Evolutionary conservation across 345 rosid species (phyloP).

Genomic region (Aethionema arabicum): DNA sequence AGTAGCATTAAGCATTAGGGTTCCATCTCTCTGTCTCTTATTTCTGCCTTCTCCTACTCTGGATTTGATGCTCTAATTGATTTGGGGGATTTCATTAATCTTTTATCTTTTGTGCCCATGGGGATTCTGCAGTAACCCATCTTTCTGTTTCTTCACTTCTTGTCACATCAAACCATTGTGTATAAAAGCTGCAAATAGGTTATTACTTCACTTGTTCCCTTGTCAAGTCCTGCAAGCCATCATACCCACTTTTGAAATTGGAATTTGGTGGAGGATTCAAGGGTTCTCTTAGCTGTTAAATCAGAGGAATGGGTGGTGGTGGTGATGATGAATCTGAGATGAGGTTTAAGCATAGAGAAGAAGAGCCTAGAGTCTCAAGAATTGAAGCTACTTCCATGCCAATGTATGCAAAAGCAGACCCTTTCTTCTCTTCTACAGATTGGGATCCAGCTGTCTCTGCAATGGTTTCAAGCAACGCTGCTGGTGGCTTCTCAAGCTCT

Average conservation of each 20-base stretch:
- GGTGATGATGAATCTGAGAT: conserved; percentile 44
- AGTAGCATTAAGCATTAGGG: conserved; percentile 43
- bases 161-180: conserved; percentile 14
- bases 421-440: conserved; percentile 70
- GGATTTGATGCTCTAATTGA: conserved; percentile 69
- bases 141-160: conserved; percentile 50
- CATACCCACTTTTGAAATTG: conserved; percentile 36
- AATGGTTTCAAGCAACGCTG: conserved; percentile 37
- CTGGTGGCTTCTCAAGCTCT: conserved; percentile 35
- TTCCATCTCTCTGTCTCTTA: conserved; percentile 19
- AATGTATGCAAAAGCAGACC: conserved; percentile 45
- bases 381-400: conserved; percentile 44
- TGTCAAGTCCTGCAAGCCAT: conserved; percentile 65
- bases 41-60: conserved; percentile 44
- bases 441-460: conserved; percentile 71
- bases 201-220: conserved; percentile 60
- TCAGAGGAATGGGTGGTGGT: conserved; percentile 50
- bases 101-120: conserved; percentile 37
- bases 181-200: conserved; percentile 61
- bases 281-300: conserved; percentile 32
- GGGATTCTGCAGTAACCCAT: conserved; percentile 55
- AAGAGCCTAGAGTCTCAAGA: conserved; percentile 40
- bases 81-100: conserved; percentile 52
- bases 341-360: conserved; percentile 52
- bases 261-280: background rate